phyloP scores from a whole-genome alignment of 129 eudicot species.

The Lactuca saligna region DNA sequence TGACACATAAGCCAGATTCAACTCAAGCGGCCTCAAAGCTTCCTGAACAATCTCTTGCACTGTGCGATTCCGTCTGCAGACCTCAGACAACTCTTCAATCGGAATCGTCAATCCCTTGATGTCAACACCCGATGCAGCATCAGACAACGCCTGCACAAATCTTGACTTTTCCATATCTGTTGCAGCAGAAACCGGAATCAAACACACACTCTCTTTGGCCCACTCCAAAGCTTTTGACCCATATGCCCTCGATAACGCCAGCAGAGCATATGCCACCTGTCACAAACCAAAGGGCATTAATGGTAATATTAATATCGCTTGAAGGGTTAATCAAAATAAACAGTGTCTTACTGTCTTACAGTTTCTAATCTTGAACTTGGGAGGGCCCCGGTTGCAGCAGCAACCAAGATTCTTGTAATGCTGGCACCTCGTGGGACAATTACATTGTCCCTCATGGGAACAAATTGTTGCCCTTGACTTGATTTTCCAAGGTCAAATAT shows the following conservation, averaged over 20 bases:
- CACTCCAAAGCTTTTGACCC: conserved; percentile 74
- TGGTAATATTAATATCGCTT: too few species aligned
- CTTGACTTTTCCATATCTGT: conserved; percentile 75
- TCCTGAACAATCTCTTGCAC: conserved; percentile 99
- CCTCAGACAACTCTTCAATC: conserved; percentile 93
- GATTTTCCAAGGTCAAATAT: conserved; percentile 84
- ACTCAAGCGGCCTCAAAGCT: conserved; percentile 87
- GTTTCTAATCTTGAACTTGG: conserved; percentile 92
- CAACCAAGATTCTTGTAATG: conserved; percentile 81
- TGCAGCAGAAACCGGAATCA: conserved; percentile 80
- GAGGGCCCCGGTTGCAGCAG: conserved; percentile 90
- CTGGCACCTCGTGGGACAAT: conserved; percentile 80
- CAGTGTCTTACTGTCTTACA: conserved; percentile 50
- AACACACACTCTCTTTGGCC: conserved; percentile 78
- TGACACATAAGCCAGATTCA: conserved; percentile 56
- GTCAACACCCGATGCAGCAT: conserved; percentile 77
- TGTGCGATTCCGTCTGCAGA: conserved; percentile 94
- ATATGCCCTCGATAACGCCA: conserved; percentile 76
- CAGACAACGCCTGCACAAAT: conserved; percentile 77
- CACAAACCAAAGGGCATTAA: background rate
- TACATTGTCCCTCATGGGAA: conserved; percentile 65
- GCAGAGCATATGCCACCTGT: conserved; percentile 79
- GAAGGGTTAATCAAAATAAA: background rate
- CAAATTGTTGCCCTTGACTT: conserved; percentile 58
- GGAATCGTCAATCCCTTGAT: conserved; percentile 62